These are phyloP conservation scores for Trichoderma erinaceum DNA, from an alignment of 495 filamentous ascomycete genomes.

Conservation along the genomic window DNA sequence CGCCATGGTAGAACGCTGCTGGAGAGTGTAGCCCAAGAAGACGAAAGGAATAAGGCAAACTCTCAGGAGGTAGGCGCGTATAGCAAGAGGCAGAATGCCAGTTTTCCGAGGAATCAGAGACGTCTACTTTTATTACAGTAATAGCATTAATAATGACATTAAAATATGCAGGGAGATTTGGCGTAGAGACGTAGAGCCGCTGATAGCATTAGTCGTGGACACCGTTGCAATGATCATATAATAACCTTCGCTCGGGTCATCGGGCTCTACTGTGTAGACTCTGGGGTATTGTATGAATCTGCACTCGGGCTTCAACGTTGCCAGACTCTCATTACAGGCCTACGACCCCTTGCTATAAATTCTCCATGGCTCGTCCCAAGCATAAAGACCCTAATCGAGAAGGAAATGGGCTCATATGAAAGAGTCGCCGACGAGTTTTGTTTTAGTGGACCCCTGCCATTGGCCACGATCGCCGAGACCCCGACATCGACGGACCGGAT, in stretches of 20 bases:
- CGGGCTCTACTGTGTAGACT: neutral
- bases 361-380: neutral
- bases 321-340: neutral
- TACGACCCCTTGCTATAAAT: neutral
- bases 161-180: neutral
- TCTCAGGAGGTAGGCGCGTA: neutral
- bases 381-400: neutral
- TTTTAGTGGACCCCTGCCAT: slow-evolving; percentile 5
- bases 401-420: neutral
- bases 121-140: neutral
- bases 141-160: neutral
- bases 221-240: neutral
- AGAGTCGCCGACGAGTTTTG: slow-evolving; percentile 4
- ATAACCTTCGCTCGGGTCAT: neutral
- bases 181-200: neutral
- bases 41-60: neutral
- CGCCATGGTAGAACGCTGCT: slow-evolving; percentile 17
- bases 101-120: neutral
- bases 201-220: neutral
- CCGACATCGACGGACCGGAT: slow-evolving; percentile 8
- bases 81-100: neutral
- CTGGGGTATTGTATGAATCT: neutral
- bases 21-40: neutral
- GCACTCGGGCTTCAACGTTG: neutral
- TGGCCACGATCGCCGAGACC: slow-evolving; percentile 11